These are phyloP conservation scores for Boletus patriciae DNA, from an alignment of 768 basidiomycete species.

Conservation along the genomic window DNA sequence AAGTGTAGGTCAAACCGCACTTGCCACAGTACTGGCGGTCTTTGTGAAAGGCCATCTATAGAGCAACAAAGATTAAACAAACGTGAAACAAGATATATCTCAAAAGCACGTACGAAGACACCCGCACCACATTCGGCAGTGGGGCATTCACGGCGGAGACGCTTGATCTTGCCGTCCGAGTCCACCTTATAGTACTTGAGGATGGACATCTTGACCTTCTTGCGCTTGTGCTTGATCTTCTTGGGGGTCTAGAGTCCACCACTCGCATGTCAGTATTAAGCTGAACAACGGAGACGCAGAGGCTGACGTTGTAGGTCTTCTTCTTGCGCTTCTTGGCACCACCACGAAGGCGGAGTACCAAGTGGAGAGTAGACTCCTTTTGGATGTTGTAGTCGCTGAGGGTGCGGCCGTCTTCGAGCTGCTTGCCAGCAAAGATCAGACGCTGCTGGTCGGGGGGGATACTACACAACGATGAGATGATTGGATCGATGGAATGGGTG, in stretches of 20 bases:
- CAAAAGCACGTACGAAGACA: slow-evolving; percentile 64
- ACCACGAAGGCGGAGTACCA: slow-evolving; percentile 97
- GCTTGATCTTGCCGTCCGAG: slow-evolving; percentile 99
- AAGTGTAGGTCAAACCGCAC: slow-evolving; percentile 86
- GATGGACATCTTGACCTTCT: slow-evolving; percentile 99
- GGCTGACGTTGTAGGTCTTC: slow-evolving; percentile 94
- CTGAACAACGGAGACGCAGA: background rate
- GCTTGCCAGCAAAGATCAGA: slow-evolving; percentile 98
- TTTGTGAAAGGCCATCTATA: slow-evolving; percentile 96
- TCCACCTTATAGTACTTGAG: slow-evolving; percentile 99
- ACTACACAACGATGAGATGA: slow-evolving; percentile 37
- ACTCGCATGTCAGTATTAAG: slow-evolving; percentile 4
- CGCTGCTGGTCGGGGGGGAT: slow-evolving; percentile 96
- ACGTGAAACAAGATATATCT: background rate
- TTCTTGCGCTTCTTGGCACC: slow-evolving; percentile 99
- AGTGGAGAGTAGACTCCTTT: slow-evolving; percentile 98
- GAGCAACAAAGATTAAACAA: slow-evolving; percentile 14
- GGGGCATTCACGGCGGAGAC: slow-evolving; percentile 95
- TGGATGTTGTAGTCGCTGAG: slow-evolving; percentile 97
- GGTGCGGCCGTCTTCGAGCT: slow-evolving; percentile 98
- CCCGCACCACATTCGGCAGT: slow-evolving; percentile 81
- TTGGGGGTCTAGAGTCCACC: slow-evolving; percentile 77
- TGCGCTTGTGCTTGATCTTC: slow-evolving; percentile 99
- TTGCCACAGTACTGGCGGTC: slow-evolving; percentile 99
- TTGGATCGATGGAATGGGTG: background rate